Base-by-base conservation (phyloP, 1,284 basidiomycete genomes). In the Leccinum proliferum region DNA sequence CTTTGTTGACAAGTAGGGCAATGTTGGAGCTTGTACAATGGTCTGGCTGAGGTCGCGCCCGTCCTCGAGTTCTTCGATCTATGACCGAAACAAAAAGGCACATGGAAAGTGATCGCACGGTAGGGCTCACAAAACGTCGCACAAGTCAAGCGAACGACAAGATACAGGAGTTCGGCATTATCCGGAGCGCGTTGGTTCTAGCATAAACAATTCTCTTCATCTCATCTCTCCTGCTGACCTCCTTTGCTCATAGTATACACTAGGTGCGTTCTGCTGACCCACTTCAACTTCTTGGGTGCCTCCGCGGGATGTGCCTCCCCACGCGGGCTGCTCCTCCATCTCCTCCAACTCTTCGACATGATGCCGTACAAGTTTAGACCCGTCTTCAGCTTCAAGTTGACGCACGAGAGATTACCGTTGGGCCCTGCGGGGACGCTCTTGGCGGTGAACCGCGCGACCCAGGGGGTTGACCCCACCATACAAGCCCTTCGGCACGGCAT, bases 341-440 rank as follows among this genome's bases (percentile, higher is more conserved):
- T 25, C 25, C 25, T 25, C 25, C 25, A 37, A 11, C 35, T 37
- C 35, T 37, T 37, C 35, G 11, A 37, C 5, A 5, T 37, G 68
- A 94, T 80, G 58, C 94, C 93, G 75, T 96, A 89, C 43, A 88
- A 73, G 79, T 94, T 94, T 66, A 97, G 75, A 59, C 93, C 82
- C 15, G 91, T 87, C 84, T 94, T 94, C 70, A 98, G 5, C 4
- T 29, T 29, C 29, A 29, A 85, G 81, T 94, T 95, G 70, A 97
- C 89, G 66, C 84, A 84, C 1, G 89, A 83, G 57, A 87, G 78
- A 67, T 94, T 92, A 43, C 89, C 92, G 18, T 82, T 84, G 55
- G 85, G 77, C 57, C 84, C 81, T n/a, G 84, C 79, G 83, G 37
- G 37, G n/a, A 96, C 86, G 59, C 84, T 80, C 81, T 96, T 94